Conservation (phyloP, 1,284 basidiomycete species). For the Tylopilus sp. region DNA sequence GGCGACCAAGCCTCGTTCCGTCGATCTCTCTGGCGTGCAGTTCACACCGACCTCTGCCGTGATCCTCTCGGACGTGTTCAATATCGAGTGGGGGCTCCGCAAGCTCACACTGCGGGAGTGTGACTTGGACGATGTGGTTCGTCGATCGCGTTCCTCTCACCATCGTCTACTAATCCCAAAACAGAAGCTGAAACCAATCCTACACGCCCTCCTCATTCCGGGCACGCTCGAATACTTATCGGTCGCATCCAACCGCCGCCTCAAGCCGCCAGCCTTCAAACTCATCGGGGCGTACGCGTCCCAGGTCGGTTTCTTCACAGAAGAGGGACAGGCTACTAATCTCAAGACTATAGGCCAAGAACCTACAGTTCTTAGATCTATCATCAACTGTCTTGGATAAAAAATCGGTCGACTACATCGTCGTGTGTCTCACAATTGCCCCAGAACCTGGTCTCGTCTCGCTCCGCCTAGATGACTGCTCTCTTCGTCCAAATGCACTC, state of each 20-base stretch:
- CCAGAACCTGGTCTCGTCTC: constrained; percentile 66
- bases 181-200: constrained; percentile 81
- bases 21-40: constrained; percentile 77
- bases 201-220: constrained; percentile 88
- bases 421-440: constrained; percentile 59
- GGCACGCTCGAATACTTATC: constrained; percentile 80
- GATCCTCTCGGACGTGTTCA: constrained; percentile 83
- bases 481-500: constrained; percentile 64
- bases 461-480: constrained; percentile 80
- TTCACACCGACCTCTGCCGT: constrained; percentile 68
- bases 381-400: constrained; percentile 87
- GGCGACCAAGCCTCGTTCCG: constrained; percentile 54
- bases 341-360: constrained; percentile 52
- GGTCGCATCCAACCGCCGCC: constrained; percentile 80
- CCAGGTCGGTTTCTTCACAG: constrained; percentile 14
- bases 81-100: constrained; percentile 84
- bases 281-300: constrained; percentile 77
- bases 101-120: constrained; percentile 81
- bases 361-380: constrained; percentile 81
- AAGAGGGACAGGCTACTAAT: not conserved
- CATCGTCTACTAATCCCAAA: constrained; percentile 8
- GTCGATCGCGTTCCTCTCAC: constrained; percentile 4
- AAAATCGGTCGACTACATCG: constrained; percentile 78
- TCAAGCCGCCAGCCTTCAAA: constrained; percentile 78
- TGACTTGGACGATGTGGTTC: constrained; percentile 74